Evolutionary conservation across 805 yeast species (phyloP).

Genomic region (Ogataea pini): DNA sequence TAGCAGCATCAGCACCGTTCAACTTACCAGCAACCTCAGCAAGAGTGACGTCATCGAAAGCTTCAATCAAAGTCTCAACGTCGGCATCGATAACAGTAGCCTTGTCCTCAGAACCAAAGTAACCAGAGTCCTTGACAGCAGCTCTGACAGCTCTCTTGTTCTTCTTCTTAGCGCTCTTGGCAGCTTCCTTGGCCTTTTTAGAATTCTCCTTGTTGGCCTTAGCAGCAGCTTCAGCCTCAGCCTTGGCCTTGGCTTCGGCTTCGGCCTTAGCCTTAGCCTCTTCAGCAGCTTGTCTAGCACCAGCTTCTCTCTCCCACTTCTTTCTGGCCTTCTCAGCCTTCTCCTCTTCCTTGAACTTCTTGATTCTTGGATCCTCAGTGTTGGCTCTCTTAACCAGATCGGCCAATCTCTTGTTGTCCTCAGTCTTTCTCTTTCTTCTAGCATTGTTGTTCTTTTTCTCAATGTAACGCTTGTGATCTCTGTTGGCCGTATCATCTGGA

Average conservation of each 20-base stretch:
- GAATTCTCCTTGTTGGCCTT: slow-evolving; percentile 60
- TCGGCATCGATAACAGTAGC: slow-evolving; percentile 75
- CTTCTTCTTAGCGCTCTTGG: slow-evolving; percentile 98
- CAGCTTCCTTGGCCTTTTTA: slow-evolving; percentile 88
- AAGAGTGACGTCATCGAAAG: slow-evolving; percentile 77
- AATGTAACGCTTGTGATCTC: slow-evolving; percentile 98
- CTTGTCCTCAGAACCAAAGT: slow-evolving; percentile 77
- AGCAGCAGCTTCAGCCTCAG: slow-evolving; percentile 72
- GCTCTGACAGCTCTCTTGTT: slow-evolving; percentile 57
- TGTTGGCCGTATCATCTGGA: slow-evolving; percentile 98
- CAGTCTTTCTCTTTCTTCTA: slow-evolving; percentile 96
- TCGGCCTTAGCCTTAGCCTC: slow-evolving; percentile 82
- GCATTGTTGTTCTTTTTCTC: slow-evolving; percentile 97
- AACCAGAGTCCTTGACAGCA: slow-evolving; percentile 77
- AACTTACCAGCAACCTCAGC: slow-evolving; percentile 72
- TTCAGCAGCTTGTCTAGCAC: slow-evolving; percentile 95
- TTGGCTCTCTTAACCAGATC: slow-evolving; percentile 87
- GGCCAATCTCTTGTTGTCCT: slow-evolving; percentile 87
- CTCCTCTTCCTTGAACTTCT: slow-evolving; percentile 88
- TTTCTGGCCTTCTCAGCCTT: slow-evolving; percentile 90
- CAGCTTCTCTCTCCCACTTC: slow-evolving; percentile 99
- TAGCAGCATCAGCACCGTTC: slow-evolving; percentile 52
- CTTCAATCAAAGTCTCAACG: slow-evolving; percentile 73
- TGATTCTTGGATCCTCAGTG: slow-evolving; percentile 92
- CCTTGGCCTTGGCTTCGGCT: slow-evolving; percentile 80